Conservation (phyloP, 805 yeast species). For the Cyberlindnera veronae region DNA sequence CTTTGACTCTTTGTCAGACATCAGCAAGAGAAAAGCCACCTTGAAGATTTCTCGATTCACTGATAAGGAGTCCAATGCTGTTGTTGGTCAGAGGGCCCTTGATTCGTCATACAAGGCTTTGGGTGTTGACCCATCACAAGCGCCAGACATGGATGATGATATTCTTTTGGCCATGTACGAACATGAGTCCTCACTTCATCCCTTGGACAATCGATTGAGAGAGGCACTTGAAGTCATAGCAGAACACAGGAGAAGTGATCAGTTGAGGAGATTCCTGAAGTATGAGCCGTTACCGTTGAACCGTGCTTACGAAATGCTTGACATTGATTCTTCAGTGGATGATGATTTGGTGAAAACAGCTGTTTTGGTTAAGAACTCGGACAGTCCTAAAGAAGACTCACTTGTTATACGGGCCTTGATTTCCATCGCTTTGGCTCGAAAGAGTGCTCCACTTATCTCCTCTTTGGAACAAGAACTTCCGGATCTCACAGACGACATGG, state of each 20-base stretch:
- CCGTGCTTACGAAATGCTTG: conserved; percentile 52
- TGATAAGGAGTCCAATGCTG: conserved; percentile 48
- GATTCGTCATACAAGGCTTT: conserved; percentile 36
- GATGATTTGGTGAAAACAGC: conserved; percentile 77
- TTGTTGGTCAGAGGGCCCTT: conserved; percentile 48
- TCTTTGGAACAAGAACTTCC: conserved; percentile 42
- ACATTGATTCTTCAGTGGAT: conserved; percentile 48
- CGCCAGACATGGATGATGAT: conserved; percentile 26
- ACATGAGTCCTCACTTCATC: conserved; percentile 23
- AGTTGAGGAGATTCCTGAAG: conserved; percentile 35
- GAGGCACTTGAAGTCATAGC: conserved; percentile 39
- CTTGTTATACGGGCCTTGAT: conserved; percentile 51
- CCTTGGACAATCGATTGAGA: conserved; percentile 30
- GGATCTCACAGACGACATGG: conserved; percentile 26
- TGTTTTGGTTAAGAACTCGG: conserved; percentile 59
- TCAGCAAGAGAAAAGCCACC: conserved; percentile 47
- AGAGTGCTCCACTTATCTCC: conserved; percentile 53
- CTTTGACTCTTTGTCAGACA: conserved; percentile 51
- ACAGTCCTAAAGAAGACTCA: conserved; percentile 41
- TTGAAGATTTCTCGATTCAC: conserved; percentile 44
- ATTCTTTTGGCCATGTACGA: conserved; percentile 33
- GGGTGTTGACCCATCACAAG: conserved; percentile 30
- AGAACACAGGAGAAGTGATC: conserved; percentile 33
- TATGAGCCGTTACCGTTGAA: conserved; percentile 45
- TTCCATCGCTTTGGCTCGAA: conserved; percentile 56